Conservation (phyloP, 192 early-diverging fungal species). For the Podila clonocystis region DNA sequence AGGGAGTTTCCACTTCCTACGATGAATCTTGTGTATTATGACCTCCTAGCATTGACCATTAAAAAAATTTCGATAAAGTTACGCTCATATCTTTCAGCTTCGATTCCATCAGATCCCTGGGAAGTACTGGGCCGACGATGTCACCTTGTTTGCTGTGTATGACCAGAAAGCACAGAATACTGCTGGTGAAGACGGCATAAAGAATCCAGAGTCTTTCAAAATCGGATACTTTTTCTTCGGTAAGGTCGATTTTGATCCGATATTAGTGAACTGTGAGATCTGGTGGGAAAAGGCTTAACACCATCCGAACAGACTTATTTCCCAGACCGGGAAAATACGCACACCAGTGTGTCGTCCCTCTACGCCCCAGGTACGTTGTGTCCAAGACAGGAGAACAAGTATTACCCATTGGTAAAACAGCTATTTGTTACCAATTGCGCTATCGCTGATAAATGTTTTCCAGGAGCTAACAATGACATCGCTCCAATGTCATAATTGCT, state of each 20-base stretch:
- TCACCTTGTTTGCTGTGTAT: conserved; percentile 80
- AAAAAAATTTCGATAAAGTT: conserved; percentile 63
- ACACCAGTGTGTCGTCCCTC: conserved; percentile 85
- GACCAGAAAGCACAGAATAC: conserved; percentile 65
- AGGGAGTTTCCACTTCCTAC: too few relatives aligned
- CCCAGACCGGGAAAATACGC: conserved; percentile 78
- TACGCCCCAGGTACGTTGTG: conserved; percentile 72
- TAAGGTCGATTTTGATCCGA: not conserved
- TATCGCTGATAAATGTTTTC: not conserved
- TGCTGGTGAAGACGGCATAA: conserved; percentile 17
- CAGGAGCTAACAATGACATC: too few relatives aligned
- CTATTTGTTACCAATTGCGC: not conserved
- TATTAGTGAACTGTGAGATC: too few relatives aligned
- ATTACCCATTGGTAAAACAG: conserved; percentile 28
- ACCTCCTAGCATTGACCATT: conserved; percentile 17
- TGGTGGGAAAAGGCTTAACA: not conserved
- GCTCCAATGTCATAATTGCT: not conserved
- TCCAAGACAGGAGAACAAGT: conserved; percentile 52
- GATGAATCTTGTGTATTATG: not conserved
- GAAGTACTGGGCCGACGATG: conserved; percentile 81
- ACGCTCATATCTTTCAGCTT: conserved; percentile 77
- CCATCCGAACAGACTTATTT: conserved; percentile 66
- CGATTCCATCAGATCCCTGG: conserved; percentile 70
- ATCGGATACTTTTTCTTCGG: conserved; percentile 49
- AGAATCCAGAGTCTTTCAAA: conserved; percentile 26